phyloP scores from a whole-genome alignment of 208 protist species.

The Dictyostelium gargantuum region DNA sequence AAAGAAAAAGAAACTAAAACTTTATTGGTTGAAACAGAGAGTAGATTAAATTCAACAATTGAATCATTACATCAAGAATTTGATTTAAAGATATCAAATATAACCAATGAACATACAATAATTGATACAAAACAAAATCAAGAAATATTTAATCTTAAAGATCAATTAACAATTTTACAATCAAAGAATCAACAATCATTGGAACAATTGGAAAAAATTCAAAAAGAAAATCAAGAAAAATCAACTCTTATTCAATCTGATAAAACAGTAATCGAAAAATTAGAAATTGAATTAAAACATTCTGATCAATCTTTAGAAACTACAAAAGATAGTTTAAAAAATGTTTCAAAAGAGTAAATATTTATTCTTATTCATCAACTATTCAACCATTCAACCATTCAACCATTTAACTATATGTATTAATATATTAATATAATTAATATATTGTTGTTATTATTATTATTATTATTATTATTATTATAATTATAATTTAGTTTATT shows the following conservation, averaged over 20 bases:
- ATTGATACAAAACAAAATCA: not conserved
- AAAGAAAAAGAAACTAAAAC: constrained; percentile 3
- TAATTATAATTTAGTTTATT: constrained; percentile 15
- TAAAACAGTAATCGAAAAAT: not conserved
- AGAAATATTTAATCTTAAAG: not conserved
- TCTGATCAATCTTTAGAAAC: not conserved
- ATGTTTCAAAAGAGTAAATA: constrained; percentile 42
- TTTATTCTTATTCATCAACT: not conserved
- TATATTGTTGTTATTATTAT: not conserved
- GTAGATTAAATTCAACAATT: not conserved
- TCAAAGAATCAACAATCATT: not conserved
- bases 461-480: not conserved
- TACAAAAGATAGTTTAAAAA: not conserved
- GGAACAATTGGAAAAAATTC: not conserved
- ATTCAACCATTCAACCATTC: too few species aligned
- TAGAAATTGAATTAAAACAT: not conserved
- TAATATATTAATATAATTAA: too few species aligned
- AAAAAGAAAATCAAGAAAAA: not conserved
- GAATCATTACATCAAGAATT: constrained; percentile 40
- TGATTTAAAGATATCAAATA: not conserved
- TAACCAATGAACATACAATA: constrained; percentile 2
- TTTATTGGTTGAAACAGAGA: not conserved
- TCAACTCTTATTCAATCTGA: not conserved
- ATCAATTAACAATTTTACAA: constrained; percentile 11
- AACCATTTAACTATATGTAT: too few species aligned